phyloP scores from a whole-genome alignment of 192 early-diverging fungal genomes.

The Coemansia sp. region DNA sequence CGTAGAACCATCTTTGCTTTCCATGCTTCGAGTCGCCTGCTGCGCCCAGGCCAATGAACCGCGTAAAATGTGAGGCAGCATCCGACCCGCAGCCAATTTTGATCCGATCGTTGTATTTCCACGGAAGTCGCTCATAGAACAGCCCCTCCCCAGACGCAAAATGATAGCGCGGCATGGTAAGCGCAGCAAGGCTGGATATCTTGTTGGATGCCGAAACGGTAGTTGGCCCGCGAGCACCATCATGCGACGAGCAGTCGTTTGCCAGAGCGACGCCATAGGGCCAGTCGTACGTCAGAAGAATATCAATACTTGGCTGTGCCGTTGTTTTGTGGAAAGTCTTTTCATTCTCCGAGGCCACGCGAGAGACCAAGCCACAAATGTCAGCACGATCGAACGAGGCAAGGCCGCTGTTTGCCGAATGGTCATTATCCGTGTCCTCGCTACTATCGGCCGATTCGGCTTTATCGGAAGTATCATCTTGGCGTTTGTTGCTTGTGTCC shows the following conservation, averaged over 20 bases:
- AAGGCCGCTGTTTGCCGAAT: not conserved
- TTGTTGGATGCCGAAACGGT: constrained; percentile 27
- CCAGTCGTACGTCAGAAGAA: constrained; percentile 86
- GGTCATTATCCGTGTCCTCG: not conserved
- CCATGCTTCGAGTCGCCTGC: constrained; percentile 60
- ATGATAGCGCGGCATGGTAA: constrained; percentile 84
- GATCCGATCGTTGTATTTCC: constrained; percentile 50
- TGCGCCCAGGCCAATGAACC: constrained; percentile 81
- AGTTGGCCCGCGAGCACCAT: constrained; percentile 6
- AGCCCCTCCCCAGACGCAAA: constrained; percentile 68
- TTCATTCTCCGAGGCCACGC: constrained; percentile 40
- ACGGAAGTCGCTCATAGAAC: constrained; percentile 90
- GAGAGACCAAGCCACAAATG: constrained; percentile 24
- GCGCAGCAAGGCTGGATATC: constrained; percentile 46
- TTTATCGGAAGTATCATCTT: not conserved
- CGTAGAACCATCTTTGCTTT: constrained; percentile 92
- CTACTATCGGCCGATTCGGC: not conserved
- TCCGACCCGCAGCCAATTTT: constrained; percentile 19
- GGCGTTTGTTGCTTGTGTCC: not conserved
- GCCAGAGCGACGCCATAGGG: constrained; percentile 56
- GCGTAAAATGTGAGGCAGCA: constrained; percentile 55
- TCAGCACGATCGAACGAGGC: constrained; percentile 25
- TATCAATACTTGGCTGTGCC: constrained; percentile 62
- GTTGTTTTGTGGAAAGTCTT: constrained; percentile 34
- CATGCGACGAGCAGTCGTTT: not conserved